Evolutionary conservation across 2,329 filamentous ascomycete species (phyloP).

Genomic region (Pseudopithomyces chartarum): DNA sequence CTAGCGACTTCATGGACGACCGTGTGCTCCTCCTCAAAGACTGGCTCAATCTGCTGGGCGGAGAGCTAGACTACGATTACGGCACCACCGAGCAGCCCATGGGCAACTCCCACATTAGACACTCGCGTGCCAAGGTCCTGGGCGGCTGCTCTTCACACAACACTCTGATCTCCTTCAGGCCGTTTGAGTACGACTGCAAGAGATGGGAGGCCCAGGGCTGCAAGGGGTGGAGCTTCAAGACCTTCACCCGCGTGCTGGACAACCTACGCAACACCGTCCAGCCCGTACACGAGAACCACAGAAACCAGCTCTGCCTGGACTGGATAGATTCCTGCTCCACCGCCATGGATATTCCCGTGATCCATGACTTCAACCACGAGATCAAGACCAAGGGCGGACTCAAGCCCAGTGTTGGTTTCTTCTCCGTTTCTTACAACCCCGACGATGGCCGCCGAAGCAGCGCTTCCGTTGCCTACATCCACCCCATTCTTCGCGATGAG

Average conservation of each 20-base stretch:
- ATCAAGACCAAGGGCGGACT: slow-evolving; percentile 76
- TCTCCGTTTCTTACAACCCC: slow-evolving; percentile 89
- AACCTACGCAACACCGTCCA: slow-evolving; percentile 89
- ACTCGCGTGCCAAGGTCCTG: slow-evolving; percentile 89
- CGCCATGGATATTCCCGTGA: slow-evolving; percentile 78
- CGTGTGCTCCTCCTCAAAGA: slow-evolving; percentile 84
- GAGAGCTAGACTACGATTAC: slow-evolving; percentile 89
- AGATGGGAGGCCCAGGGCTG: slow-evolving; percentile 83
- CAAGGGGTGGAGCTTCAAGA: slow-evolving; percentile 85
- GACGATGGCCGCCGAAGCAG: slow-evolving; percentile 84
- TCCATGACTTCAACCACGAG: slow-evolving; percentile 85
- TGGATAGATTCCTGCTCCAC: slow-evolving; percentile 83
- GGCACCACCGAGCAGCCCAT: slow-evolving; percentile 85
- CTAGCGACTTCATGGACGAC: slow-evolving; percentile 87
- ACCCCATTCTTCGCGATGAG: slow-evolving; percentile 83
- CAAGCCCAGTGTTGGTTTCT: slow-evolving; percentile 82
- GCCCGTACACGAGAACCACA: slow-evolving; percentile 81
- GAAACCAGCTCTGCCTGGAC: slow-evolving; percentile 89
- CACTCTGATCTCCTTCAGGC: slow-evolving; percentile 89
- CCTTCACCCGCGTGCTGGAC: slow-evolving; percentile 79
- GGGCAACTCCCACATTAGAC: slow-evolving; percentile 90
- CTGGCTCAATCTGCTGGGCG: slow-evolving; percentile 83
- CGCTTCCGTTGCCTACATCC: slow-evolving; percentile 89
- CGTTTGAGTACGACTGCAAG: slow-evolving; percentile 85
- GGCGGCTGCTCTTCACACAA: slow-evolving; percentile 94